Percentiles rank a stretch among this genome's conserved stretches.
phyloP scores from a whole-genome alignment of 257 asterid species.

The Misopates orontium region DNA sequence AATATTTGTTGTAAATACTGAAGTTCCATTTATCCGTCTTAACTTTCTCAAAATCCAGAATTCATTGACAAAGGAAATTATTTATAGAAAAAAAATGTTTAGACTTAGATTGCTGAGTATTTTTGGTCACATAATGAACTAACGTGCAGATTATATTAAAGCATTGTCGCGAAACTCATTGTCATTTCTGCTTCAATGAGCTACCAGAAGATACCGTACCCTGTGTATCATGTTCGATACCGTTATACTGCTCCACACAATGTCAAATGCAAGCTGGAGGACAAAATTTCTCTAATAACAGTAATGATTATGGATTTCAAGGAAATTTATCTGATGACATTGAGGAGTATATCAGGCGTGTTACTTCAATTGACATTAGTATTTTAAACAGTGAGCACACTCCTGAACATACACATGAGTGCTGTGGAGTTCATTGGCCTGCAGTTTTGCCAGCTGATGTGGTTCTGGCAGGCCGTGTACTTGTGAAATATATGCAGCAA shows the following conservation, averaged over 20 bases:
- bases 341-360: slow-evolving; percentile 45
- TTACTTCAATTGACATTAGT: slow-evolving; percentile 37
- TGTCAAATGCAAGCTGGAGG: slow-evolving; percentile 86
- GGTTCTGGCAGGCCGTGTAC: slow-evolving; percentile 86
- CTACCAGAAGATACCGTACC: slow-evolving; percentile 75
- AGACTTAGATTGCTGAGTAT: slow-evolving; percentile 22
- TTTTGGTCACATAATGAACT: slow-evolving; percentile 32
- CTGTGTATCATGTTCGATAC: slow-evolving; percentile 75
- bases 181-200: slow-evolving; percentile 93
- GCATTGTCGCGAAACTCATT: slow-evolving; percentile 81
- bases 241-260: slow-evolving; percentile 71
- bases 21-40: slow-evolving; percentile 13
- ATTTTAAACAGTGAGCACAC: slow-evolving; percentile 36
- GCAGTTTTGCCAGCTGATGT: slow-evolving; percentile 79
- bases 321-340: slow-evolving; percentile 61
- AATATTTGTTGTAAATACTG: slow-evolving; percentile 9
- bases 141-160: slow-evolving; percentile 76
- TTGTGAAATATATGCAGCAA: slow-evolving; percentile 57
- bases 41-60: slow-evolving; percentile 3
- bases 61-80: slow-evolving; percentile 2
- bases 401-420: slow-evolving; percentile 84
- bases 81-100: slow-evolving; percentile 4
- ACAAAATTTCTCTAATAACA: slow-evolving; percentile 28
- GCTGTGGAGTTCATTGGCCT: slow-evolving; percentile 87
- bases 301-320: slow-evolving; percentile 26